Conservation (phyloP, 2,329 filamentous ascomycete genomes). For the Aspergillus quadricinctus region DNA sequence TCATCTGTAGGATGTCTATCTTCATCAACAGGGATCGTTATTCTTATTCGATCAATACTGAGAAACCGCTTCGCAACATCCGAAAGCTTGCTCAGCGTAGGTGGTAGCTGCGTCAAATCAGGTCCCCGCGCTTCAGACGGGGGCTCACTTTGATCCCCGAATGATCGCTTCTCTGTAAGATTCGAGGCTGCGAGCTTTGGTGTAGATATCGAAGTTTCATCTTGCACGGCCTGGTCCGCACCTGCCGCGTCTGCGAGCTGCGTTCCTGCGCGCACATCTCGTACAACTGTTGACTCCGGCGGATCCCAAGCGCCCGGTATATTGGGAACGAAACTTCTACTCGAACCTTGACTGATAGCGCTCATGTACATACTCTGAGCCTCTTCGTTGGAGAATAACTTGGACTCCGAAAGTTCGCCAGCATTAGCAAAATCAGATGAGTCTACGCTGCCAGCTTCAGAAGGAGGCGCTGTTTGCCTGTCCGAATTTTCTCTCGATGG, state of each 20-base stretch:
- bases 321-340: slow-evolving; percentile 24
- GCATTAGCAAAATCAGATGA: slow-evolving; percentile 24
- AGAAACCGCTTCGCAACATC: slow-evolving; percentile 34
- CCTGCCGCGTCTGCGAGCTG: slow-evolving; percentile 1
- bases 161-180: slow-evolving; percentile 7
- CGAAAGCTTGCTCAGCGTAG: slow-evolving; percentile 16
- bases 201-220: slow-evolving; percentile 22
- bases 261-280: slow-evolving; percentile 4
- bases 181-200: slow-evolving; percentile 24
- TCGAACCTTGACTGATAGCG: slow-evolving; percentile 47
- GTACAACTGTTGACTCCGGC: slow-evolving; percentile 15
- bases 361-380: slow-evolving; percentile 53
- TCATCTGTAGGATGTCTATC: slow-evolving; percentile 7
- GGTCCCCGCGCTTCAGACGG: slow-evolving; percentile 11
- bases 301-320: slow-evolving; percentile 44
- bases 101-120: slow-evolving; percentile 13
- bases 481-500: not conserved
- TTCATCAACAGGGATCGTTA: slow-evolving; percentile 31
- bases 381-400: slow-evolving; percentile 46
- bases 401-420: slow-evolving; percentile 42
- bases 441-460: slow-evolving; percentile 20
- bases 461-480: slow-evolving; percentile 11
- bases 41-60: slow-evolving; percentile 28
- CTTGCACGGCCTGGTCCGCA: not conserved
- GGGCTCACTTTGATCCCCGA: slow-evolving; percentile 5